Evolutionary conservation across 2,329 filamentous ascomycete genomes (phyloP), one percentile per base, ranked within the genome.

Genomic region (Trichoderma sp.): DNA sequence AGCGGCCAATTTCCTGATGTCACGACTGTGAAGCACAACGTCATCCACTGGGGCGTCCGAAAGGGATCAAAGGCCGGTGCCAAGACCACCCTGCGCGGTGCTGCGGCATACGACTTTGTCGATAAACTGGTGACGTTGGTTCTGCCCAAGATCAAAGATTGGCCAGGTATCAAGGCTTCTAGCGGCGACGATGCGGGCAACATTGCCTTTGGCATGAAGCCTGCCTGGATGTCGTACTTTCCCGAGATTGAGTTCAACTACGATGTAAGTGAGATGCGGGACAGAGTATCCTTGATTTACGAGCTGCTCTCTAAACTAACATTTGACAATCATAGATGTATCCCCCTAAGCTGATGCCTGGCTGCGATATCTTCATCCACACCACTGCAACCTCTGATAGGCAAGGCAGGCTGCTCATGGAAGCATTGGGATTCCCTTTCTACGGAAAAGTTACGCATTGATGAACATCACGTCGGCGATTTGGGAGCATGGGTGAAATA

Each of bases 211-310:
- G 96, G 96, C 73, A 84, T 99, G 74, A 86, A 85, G 16, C 85
- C 90, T 5, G 90, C 93, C 69, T 88, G 91, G 73, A 89, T 97
- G 75, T 89, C 91, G 61, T 83, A 92, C 72, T 99, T 98, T 82
- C 96, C 96, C 0, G 96, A 99, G 83, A 88, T 99, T 56, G 94
- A 97, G 80, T 89, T 93, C 75, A 97, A 97, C 83, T 97, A 96
- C 77, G 93, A 97, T 81, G 93, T 97, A 82, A 86, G 92, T 86
- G 32, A 39, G 21, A 16, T 30, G 5, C 16, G 8, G 8, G n/a
- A 34, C 26, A 13, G 18, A 30, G 28, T 51, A 14, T 13, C 43
- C 43, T 16, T 39, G 1, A 14, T 16, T 16, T 26, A n/a, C 8
- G 49, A 63, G 11, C 14, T 54, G 16, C n/a, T 24, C 21, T 26